phyloP scores from a whole-genome alignment of 805 yeast genomes.

The Schwanniomyces sp. region DNA sequence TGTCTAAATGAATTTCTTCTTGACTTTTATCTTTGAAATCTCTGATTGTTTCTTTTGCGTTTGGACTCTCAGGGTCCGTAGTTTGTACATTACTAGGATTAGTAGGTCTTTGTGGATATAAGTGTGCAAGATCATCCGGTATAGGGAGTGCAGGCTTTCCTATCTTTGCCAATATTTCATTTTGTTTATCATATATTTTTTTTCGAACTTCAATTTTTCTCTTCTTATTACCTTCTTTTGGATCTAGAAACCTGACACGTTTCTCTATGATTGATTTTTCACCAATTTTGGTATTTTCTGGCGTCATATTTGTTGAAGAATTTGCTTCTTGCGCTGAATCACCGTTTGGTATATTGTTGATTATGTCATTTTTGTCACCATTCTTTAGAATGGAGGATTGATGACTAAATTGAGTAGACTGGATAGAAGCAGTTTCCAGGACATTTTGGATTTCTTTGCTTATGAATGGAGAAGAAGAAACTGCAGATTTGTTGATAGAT shows the following conservation, averaged over 20 bases:
- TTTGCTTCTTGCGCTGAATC: not conserved
- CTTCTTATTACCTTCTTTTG: not conserved
- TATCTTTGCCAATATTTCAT: not conserved
- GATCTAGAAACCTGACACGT: not conserved
- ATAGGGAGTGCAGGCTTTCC: not conserved
- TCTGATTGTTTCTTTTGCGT: not conserved
- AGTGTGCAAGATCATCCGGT: not conserved
- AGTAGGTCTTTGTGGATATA: not conserved
- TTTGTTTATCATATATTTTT: not conserved
- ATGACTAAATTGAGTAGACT: too few relatives aligned
- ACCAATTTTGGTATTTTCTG: not conserved
- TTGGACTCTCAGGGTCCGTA: not conserved
- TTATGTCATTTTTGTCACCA: not conserved
- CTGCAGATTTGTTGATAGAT: too few relatives aligned
- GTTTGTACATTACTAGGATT: not conserved
- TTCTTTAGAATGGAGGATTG: too few relatives aligned
- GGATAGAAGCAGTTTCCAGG: too few relatives aligned
- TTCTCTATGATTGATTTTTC: too few relatives aligned
- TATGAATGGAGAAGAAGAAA: too few relatives aligned
- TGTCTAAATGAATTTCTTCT: too few relatives aligned
- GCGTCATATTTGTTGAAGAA: not conserved
- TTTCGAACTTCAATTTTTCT: not conserved
- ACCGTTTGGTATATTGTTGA: not conserved
- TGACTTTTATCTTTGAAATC: too few relatives aligned
- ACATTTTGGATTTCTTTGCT: too few relatives aligned